Percentiles rank a stretch among this genome's conserved stretches.
Conservation (phyloP, 164 flowering plant genomes). For the Piper longum region DNA sequence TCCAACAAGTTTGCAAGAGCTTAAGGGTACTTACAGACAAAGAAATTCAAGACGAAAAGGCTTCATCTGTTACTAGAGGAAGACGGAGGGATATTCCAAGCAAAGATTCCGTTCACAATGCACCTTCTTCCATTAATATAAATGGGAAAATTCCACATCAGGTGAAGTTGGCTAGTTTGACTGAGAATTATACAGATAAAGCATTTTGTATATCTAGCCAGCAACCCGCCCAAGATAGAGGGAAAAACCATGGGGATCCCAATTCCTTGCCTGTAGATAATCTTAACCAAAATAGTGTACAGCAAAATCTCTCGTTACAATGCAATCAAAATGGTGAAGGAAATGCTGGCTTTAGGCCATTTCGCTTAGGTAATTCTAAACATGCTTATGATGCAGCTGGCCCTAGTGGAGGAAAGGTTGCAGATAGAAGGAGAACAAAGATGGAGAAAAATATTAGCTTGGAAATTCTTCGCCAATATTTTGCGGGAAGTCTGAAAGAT, state of each 20-base stretch:
- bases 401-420: conserved; percentile 28
- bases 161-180: neutral
- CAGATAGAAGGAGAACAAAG: conserved; percentile 48
- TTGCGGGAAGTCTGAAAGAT: conserved; percentile 86
- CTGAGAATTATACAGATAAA: conserved; percentile 13
- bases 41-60: conserved; percentile 38
- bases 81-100: conserved; percentile 3
- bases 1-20: conserved; percentile 34
- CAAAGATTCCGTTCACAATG: conserved; percentile 8
- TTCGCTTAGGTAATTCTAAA: conserved; percentile 21
- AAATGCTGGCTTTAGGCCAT: conserved; percentile 5
- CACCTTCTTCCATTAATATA: neutral
- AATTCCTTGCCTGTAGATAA: conserved; percentile 11
- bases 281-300: conserved; percentile 16
- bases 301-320: conserved; percentile 18
- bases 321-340: conserved; percentile 14
- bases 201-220: conserved; percentile 13
- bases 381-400: conserved; percentile 11
- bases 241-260: conserved; percentile 5
- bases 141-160: neutral
- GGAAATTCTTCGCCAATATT: conserved; percentile 67
- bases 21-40: conserved; percentile 38
- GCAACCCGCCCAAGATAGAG: conserved; percentile 15
- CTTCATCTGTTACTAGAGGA: conserved; percentile 13
- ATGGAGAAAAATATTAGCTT: conserved; percentile 65